These are phyloP conservation scores for Nicotiana knightiana DNA, from an alignment of 257 asterid genomes.

Conservation along the genomic window DNA sequence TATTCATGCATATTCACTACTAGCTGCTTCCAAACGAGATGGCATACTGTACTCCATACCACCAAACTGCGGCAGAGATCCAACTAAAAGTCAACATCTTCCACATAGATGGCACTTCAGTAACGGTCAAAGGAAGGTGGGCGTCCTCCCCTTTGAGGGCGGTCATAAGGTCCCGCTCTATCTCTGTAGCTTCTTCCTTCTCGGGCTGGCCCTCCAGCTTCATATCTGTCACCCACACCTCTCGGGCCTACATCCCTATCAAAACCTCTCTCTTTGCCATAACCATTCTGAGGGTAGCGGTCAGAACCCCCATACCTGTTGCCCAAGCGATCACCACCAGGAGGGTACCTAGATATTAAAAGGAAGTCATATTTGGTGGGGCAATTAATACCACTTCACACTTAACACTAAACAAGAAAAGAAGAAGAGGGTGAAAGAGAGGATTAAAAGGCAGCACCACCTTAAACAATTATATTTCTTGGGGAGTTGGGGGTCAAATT, in stretches of 20 bases:
- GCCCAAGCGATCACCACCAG: conserved; percentile 57
- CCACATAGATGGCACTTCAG: not conserved
- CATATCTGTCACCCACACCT: conserved; percentile 11
- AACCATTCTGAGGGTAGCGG: conserved; percentile 63
- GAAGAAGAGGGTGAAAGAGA: not conserved
- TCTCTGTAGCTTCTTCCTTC: conserved; percentile 17
- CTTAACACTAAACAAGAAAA: not conserved
- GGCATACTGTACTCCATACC: not conserved
- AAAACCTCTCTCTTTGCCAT: conserved; percentile 25
- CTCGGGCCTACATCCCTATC: conserved; percentile 3
- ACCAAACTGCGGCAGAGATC: not conserved
- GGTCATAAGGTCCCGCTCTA: conserved; percentile 16
- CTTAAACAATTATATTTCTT: not conserved
- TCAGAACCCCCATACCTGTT: conserved; percentile 64
- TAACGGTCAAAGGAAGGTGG: conserved; percentile 16
- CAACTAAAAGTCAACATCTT: not conserved
- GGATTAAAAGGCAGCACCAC: not conserved
- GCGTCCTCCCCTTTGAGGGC: conserved; percentile 14
- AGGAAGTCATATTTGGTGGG: not conserved
- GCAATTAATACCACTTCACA: not conserved
- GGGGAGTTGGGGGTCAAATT: not conserved
- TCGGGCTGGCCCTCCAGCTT: conserved; percentile 15
- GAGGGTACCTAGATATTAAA: conserved; percentile 48
- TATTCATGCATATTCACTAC: not conserved
- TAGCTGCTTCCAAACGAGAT: not conserved